A percentile compares a stretch with the other conserved stretches of the same genome.
Evolutionary conservation across 1,139 yeast genomes (phyloP).

Genomic region (Pneumocystis wakefieldiae): DNA sequence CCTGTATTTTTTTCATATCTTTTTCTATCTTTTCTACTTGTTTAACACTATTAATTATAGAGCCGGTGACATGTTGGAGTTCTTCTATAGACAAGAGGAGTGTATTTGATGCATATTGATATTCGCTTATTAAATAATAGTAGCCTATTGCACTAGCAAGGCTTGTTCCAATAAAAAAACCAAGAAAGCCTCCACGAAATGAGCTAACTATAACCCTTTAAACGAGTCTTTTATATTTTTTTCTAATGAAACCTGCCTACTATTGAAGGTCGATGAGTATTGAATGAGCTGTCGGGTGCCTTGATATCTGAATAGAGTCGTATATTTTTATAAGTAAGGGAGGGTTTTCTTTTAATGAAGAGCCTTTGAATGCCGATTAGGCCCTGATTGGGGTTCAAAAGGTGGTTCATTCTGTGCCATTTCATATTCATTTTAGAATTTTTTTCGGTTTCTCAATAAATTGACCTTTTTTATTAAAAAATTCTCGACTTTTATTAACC

Average conservation of each 20-base stretch:
- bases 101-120: conserved; percentile 6
- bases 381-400: background rate
- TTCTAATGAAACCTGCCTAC: background rate
- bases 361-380: background rate
- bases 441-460: too few species aligned
- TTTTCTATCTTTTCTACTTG: conserved; percentile 9
- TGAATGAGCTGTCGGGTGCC: background rate
- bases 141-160: conserved; percentile 9
- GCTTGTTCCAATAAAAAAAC: conserved; percentile 10
- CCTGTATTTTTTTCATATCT: conserved; percentile 4
- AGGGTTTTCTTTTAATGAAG: background rate
- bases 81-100: conserved; percentile 9
- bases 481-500: too few species aligned
- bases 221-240: background rate
- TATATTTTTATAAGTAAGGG: background rate
- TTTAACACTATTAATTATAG: conserved; percentile 5
- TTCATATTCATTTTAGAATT: too few species aligned
- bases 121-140: conserved; percentile 7
- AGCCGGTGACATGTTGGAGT: conserved; percentile 5
- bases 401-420: background rate
- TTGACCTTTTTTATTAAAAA: too few species aligned
- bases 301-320: background rate
- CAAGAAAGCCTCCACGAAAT: conserved; percentile 1
- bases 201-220: background rate
- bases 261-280: background rate